Evolutionary conservation across 192 early-diverging fungal species (phyloP).

Genomic region (Dissophora globulifera): DNA sequence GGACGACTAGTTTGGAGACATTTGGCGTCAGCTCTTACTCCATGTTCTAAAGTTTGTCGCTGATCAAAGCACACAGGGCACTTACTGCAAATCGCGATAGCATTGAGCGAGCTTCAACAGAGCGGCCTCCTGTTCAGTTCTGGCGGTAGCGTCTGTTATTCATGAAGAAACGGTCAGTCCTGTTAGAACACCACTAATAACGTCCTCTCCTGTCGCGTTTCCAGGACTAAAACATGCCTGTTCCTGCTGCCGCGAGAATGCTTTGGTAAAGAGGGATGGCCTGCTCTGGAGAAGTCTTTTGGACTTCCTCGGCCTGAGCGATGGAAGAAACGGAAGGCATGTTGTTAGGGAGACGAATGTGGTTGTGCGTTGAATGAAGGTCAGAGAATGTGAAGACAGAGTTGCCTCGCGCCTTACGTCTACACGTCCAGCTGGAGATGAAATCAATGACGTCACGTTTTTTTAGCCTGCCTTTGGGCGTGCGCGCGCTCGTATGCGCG

Average conservation of each 20-base stretch:
- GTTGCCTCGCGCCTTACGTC: no score
- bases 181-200: no score
- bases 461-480: no score
- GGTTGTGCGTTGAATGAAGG: not conserved
- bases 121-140: slow-evolving; percentile 73
- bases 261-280: slow-evolving; percentile 71
- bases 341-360: not conserved
- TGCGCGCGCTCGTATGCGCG: no score
- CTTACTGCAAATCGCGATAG: slow-evolving; percentile 74
- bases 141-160: slow-evolving; percentile 25
- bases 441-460: slow-evolving; percentile 11
- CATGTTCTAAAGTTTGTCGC: no score
- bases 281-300: slow-evolving; percentile 68
- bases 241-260: slow-evolving; percentile 59
- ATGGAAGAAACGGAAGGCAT: slow-evolving; percentile 53
- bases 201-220: not conserved
- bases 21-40: no score
- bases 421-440: no score
- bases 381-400: no score
- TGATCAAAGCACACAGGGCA: no score
- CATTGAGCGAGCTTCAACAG: slow-evolving; percentile 80
- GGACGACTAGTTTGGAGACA: slow-evolving; percentile 82
- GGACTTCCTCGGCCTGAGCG: slow-evolving; percentile 65
- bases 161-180: not conserved
- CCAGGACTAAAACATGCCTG: slow-evolving; percentile 13